A percentile compares a stretch with the other conserved stretches of the same genome.
Evolutionary conservation across 2,329 filamentous ascomycete species (phyloP).

Genomic region (Cladosporium sp.): DNA sequence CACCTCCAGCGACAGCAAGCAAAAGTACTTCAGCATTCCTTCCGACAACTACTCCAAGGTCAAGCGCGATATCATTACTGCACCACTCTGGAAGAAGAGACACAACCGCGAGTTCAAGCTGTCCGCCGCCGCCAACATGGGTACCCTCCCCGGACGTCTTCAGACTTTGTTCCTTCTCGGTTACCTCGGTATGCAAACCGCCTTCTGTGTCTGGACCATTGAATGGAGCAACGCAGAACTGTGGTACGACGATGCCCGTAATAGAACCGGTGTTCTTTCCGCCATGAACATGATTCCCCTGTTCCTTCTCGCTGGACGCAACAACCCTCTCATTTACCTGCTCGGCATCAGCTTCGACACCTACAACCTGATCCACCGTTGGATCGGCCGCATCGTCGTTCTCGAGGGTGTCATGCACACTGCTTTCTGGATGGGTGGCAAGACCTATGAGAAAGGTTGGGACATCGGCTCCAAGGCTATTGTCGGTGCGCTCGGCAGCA

Average conservation of each 20-base stretch:
- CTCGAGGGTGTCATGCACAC: constrained; percentile 66
- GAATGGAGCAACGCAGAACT: constrained; percentile 56
- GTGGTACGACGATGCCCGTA: constrained; percentile 64
- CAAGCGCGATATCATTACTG: constrained; percentile 45
- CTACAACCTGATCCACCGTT: constrained; percentile 76
- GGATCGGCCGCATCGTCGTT: constrained; percentile 72
- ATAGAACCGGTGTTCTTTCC: constrained; percentile 65
- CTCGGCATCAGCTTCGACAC: constrained; percentile 75
- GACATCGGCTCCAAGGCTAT: constrained; percentile 50
- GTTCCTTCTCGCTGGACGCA: constrained; percentile 69
- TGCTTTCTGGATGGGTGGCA: constrained; percentile 56
- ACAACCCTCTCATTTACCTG: constrained; percentile 71
- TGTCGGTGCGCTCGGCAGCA: constrained; percentile 34
- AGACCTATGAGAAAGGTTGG: constrained; percentile 31
- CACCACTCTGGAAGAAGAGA: constrained; percentile 44
- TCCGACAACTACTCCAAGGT: constrained; percentile 46
- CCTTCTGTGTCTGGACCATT: constrained; percentile 52
- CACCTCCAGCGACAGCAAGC: constrained; percentile 45
- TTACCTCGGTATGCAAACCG: constrained; percentile 47
- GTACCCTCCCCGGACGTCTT: constrained; percentile 46
- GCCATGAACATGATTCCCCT: constrained; percentile 76
- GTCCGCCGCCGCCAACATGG: constrained; percentile 46
- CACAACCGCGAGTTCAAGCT: constrained; percentile 51
- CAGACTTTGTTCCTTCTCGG: constrained; percentile 45
- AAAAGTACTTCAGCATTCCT: constrained; percentile 70